Evolutionary conservation across 352 stramenopile genomes (phyloP), one percentile per base, ranked within the genome.

Genomic region (Globisporangium sylvaticum): DNA sequence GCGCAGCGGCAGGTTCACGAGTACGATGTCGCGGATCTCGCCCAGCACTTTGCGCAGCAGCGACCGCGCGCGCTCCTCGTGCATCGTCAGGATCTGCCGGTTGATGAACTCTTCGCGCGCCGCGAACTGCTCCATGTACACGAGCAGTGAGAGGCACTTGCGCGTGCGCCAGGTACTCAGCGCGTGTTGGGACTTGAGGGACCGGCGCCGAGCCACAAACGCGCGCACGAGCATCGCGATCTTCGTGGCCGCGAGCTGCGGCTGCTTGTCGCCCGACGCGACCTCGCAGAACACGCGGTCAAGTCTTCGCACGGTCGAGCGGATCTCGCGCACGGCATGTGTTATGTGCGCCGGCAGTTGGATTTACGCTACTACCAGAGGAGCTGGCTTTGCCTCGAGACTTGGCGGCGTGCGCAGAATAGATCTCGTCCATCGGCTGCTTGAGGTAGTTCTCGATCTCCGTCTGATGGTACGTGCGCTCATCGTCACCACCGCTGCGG

Each of bases 271-370:
- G 8, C 78, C 82, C 10, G 85, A 84, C 4, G 83, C 84, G 4
- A 90, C 81, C 61, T 92, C 85, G 56, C 89, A 84, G 64, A 92
- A 94, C 12, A 92, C 85, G 48, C 84, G 84, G 52, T 94, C 85
- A 8, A 92, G 75, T 2, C 85, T 69, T 2, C 81, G 80, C 8
- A 90, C 73, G 0, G 81, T 90, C 22, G 85, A 87, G 34, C 83
- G 81, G 4, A 94, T 66, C 29, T 87, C 80, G 12, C 84, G 81
- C 22, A 92, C 80, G 4, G 73, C 72, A 58, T 87, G 74, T 1
- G 72, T 87, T 37, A 93, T 75, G 44, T 89, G 76, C 1, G 7
- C 80, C 76, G 0, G 68, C 31, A 4, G 71, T 83, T 8, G 82
- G 73, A 32, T 78, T 73, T 3, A 78, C 67, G 0, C 50, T 58